A percentile compares a stretch with the other conserved stretches of the same genome.
These are phyloP conservation scores for Beta corolliflora DNA, from an alignment of 179 eudicot genomes.

Conservation along the genomic window DNA sequence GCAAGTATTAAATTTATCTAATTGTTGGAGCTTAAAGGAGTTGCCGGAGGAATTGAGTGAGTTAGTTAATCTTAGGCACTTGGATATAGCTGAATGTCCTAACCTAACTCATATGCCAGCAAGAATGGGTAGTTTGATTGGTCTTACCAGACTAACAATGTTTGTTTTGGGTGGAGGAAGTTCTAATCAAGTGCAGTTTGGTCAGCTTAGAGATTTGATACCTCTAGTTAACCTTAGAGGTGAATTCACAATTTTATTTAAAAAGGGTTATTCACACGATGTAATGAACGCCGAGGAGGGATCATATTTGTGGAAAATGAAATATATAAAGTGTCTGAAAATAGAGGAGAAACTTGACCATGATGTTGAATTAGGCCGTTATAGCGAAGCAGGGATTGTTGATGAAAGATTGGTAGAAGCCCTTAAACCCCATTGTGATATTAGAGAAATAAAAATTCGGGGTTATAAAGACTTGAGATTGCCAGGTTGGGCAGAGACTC, in stretches of 20 bases:
- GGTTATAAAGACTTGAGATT: constrained; percentile 6
- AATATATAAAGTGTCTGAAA: neutral
- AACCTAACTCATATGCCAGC: constrained; percentile 14
- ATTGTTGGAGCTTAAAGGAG: neutral
- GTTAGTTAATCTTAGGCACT: constrained; percentile 13
- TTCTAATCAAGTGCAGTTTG: neutral
- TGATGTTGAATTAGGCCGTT: too few relatives aligned
- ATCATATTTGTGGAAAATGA: neutral
- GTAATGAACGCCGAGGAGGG: neutral
- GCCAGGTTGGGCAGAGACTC: constrained; percentile 10
- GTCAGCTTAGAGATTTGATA: constrained; percentile 5
- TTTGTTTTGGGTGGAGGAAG: constrained; percentile 5
- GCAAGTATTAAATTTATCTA: neutral
- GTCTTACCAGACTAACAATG: neutral
- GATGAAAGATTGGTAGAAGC: neutral
- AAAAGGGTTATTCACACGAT: neutral
- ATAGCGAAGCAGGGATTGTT: too few relatives aligned
- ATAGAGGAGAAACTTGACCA: neutral
- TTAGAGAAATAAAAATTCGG: neutral
- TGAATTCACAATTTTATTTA: neutral
- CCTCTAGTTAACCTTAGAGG: constrained; percentile 13
- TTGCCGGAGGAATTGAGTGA: constrained; percentile 10
- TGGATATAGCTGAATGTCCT: neutral
- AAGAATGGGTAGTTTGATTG: neutral
- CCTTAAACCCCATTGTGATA: neutral